A percentile compares a stretch with the other conserved stretches of the same genome.
phyloP scores from a whole-genome alignment of 495 filamentous ascomycete species.

The Xylaria curta region DNA sequence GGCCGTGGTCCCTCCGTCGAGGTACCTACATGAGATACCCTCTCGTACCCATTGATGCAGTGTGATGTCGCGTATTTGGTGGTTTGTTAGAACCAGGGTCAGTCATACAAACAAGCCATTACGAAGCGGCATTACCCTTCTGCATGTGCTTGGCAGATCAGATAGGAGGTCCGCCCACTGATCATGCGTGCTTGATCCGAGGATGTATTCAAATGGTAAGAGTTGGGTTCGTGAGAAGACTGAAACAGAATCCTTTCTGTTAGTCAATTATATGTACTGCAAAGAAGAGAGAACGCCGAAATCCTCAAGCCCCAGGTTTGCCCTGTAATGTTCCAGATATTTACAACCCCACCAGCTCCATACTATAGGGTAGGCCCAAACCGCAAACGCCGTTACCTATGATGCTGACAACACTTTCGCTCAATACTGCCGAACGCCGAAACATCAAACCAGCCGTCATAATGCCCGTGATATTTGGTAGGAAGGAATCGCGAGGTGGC shows the following conservation, averaged over 20 bases:
- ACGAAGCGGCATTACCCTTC: no score
- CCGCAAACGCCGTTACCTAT: slow-evolving; percentile 41
- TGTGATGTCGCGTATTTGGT: background rate
- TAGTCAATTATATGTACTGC: slow-evolving; percentile 13
- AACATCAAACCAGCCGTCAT: slow-evolving; percentile 33
- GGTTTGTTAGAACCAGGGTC: background rate
- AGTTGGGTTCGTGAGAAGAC: background rate
- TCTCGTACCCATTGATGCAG: background rate
- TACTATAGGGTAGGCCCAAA: slow-evolving; percentile 30
- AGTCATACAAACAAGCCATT: background rate
- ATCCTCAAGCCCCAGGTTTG: slow-evolving; percentile 16
- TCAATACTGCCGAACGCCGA: slow-evolving; percentile 21
- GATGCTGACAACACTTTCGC: slow-evolving; percentile 23
- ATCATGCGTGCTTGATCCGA: background rate
- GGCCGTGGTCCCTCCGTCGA: background rate
- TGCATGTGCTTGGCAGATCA: no score
- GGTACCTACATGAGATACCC: background rate
- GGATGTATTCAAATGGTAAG: background rate
- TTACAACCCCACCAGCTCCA: slow-evolving; percentile 24
- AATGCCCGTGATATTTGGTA: slow-evolving; percentile 28
- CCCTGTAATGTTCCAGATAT: slow-evolving; percentile 21
- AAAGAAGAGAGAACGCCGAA: slow-evolving; percentile 15
- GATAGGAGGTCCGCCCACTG: background rate
- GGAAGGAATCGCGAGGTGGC: slow-evolving; percentile 26
- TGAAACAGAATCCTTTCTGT: background rate